Evolutionary conservation across 176 grass and related monocot genomes (phyloP), one percentile per base, ranked within the genome.

Genomic region (Zoysia pacifica): DNA sequence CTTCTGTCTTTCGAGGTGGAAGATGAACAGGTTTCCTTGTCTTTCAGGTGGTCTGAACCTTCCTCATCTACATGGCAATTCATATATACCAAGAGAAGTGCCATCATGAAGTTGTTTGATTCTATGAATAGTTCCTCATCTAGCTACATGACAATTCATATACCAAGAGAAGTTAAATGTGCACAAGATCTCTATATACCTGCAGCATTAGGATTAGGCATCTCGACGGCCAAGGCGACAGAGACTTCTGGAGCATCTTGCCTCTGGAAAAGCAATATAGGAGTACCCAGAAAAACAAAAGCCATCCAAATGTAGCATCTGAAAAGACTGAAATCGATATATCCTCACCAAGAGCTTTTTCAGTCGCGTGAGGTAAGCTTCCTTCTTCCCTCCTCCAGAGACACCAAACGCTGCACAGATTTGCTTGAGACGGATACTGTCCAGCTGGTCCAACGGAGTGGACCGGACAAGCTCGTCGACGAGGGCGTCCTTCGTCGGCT

Each of bases 331-430:
- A 36, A 62, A 9, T 62, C 9, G 20, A 62, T 0, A 36, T 8
- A 62, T 61, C 59, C 59, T 62, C 59, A 62, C 59, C 59, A 35
- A 3, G 59, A 62, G 59, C 59, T 62, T 62, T 11, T 62, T 62
- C 59, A 62, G 19, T 62, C 59, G 35, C 3, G 59, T 4, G 20
- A 36, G 20, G 11, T 11, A 11, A 11, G 35, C 59, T 62, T 62
- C 59, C 20, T 62, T 62, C 11, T 35, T 36, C 20, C 59, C 59
- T 0, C 20, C 20, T 62, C 20, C 59, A 62, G 59, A 11, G 9
- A 62, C 20, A 11, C 59, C 59, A 62, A 62, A 62, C 9, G 59
- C 20, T 62, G 20, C 3, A 62, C 20, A 62, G 5, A 62, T 62
- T 36, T 62, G 59, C 59, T 36, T 36, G 59, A 62, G 59, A 61